phyloP scores from a whole-genome alignment of 208 protist genomes.

The Tetramitus jugosus region DNA sequence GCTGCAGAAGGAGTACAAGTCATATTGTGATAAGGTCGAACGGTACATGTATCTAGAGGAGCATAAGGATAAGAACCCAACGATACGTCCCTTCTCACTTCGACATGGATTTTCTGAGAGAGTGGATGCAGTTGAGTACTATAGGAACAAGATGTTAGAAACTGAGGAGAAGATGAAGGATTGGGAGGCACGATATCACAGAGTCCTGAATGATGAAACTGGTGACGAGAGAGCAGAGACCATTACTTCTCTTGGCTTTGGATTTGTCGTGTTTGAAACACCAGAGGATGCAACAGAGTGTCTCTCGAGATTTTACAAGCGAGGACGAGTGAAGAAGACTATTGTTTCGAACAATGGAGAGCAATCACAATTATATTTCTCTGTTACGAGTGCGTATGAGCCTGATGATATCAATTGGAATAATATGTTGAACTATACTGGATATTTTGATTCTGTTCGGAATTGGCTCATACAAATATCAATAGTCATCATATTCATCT shows the following conservation, averaged over 20 bases:
- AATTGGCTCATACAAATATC: background rate
- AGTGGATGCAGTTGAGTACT: background rate
- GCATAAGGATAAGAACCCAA: background rate
- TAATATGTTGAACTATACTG: slow-evolving; percentile 7
- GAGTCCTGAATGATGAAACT: background rate
- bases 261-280: background rate
- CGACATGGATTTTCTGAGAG: too few relatives aligned
- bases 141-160: background rate
- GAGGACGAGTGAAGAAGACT: background rate
- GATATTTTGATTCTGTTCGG: background rate
- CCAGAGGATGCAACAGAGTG: background rate
- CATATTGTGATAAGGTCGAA: background rate
- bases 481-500: background rate
- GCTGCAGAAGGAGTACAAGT: slow-evolving; percentile 6
- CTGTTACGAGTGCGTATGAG: background rate
- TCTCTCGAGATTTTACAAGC: background rate
- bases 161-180: background rate
- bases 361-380: background rate
- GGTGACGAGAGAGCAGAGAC: background rate
- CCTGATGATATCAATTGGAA: slow-evolving; percentile 17
- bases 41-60: background rate
- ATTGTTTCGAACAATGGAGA: background rate
- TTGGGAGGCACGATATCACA: background rate
- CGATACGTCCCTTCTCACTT: background rate
- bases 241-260: background rate